Base-by-base conservation (phyloP, 2,329 filamentous ascomycete species). In the Trichoderma koningiopsis region DNA sequence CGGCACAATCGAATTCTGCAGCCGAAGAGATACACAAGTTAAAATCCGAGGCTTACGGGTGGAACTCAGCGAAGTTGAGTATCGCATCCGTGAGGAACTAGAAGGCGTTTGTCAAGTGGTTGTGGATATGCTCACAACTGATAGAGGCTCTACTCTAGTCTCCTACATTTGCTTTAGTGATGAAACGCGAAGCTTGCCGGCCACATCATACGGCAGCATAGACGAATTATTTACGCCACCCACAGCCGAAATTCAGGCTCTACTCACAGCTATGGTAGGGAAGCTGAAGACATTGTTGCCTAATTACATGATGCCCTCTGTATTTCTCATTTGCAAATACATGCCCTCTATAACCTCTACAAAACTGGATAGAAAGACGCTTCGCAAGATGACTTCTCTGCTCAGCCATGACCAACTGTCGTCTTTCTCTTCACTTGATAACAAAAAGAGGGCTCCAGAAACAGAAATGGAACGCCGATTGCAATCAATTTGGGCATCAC, bases 11-110 rank as follows among this genome's bases (percentile, higher is more conserved):
- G 65, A 68, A 31, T 68, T 68, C 40, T 59, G 55, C 6, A 61
- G 56, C 19, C 65, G 65, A 29, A 68, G 43, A 19, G 65, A 68
- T 68, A 68, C 65, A 10, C 65, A 68, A 29, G 57, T 68, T 24
- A 68, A 68, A 16, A 68, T 68, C 29, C 65, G 65, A 3, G 65
- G 65, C 22, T 53, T 68, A 22, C 65, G 65, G 2, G 40, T 68
- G 37, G 65, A 68, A 6, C 65, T 68, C 24, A 47, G 40, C 5
- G 65, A 68, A 8, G 47, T 68, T 16, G 65, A 68, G n/a, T 49
- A 68, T 53, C 40, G 47, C 16, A 68, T 68, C 37, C 55, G 22
- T 24, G 40, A 68, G 27, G 37, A 33, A 22, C 29, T 68, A 19
- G 31, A 61, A 35, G 57, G 56, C 31, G 24, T 68, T 24, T 22